Evolutionary conservation across 805 yeast species (phyloP).

Genomic region (Nakazawaea ishiwadae): DNA sequence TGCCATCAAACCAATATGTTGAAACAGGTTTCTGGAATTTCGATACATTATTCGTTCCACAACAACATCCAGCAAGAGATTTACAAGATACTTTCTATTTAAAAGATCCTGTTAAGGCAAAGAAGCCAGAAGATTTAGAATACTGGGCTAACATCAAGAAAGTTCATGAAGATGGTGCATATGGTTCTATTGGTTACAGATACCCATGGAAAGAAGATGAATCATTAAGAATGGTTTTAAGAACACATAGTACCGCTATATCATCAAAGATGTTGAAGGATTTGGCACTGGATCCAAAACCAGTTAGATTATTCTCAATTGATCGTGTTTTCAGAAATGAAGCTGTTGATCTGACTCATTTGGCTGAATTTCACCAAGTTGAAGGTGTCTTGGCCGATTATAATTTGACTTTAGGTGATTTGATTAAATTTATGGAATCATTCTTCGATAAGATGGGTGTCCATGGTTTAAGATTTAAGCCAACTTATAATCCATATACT

Average conservation of each 20-base stretch:
- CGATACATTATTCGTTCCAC: conserved; percentile 95
- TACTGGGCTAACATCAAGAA: conserved; percentile 75
- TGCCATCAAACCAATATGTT: conserved; percentile 98
- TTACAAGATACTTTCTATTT: conserved; percentile 97
- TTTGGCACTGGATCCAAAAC: conserved; percentile 84
- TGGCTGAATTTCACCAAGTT: conserved; percentile 98
- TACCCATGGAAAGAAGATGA: conserved; percentile 96
- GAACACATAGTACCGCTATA: conserved; percentile 97
- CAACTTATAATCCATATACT: conserved; percentile 98
- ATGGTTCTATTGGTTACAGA: conserved; percentile 95
- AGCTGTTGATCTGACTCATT: conserved; percentile 98
- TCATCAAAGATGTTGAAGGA: conserved; percentile 84
- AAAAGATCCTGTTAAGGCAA: conserved; percentile 84
- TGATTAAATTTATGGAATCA: conserved; percentile 97
- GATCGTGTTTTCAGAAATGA: conserved; percentile 99
- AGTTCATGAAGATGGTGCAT: conserved; percentile 88
- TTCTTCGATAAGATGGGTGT: conserved; percentile 98
- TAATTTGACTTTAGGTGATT: conserved; percentile 88
- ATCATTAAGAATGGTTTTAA: conserved; percentile 83
- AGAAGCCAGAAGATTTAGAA: conserved; percentile 73
- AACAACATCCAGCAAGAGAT: conserved; percentile 99
- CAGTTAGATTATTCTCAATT: conserved; percentile 88
- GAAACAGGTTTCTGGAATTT: conserved; percentile 99
- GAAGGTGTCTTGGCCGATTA: conserved; percentile 99
- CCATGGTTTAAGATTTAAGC: conserved; percentile 89